Conservation (phyloP, 129 eudicot species). For the Arctium minus region DNA sequence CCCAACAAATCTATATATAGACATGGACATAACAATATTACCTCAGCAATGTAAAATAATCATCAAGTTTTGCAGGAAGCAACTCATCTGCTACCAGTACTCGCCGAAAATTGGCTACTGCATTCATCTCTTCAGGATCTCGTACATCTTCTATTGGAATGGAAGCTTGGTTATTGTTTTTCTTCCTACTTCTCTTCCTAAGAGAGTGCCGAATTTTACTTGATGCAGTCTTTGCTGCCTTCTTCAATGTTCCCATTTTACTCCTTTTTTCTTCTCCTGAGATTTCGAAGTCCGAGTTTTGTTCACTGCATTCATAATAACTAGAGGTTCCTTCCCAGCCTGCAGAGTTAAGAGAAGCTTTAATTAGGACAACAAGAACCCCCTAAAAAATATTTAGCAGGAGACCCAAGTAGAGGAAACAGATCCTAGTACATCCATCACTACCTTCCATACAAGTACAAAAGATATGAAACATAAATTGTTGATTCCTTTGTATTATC, state of each 20-base stretch:
- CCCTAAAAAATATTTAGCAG: no score
- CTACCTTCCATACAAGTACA: no score
- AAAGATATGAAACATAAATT: no score
- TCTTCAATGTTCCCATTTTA: constrained; percentile 31
- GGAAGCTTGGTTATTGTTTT: neutral
- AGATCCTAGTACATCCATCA: no score
- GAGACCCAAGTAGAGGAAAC: neutral
- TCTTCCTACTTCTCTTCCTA: constrained; percentile 10
- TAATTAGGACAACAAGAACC: neutral
- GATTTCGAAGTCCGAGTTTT: constrained; percentile 34
- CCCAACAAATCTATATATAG: neutral
- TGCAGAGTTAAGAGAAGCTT: neutral
- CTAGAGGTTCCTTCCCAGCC: constrained; percentile 47
- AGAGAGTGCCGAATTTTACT: constrained; percentile 17
- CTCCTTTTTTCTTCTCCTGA: constrained; percentile 47
- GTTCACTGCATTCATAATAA: constrained; percentile 34
- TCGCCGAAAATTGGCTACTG: constrained; percentile 31
- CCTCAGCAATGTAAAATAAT: constrained; percentile 37
- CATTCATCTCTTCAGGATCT: constrained; percentile 23
- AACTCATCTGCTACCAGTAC: constrained; percentile 23
- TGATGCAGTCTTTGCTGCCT: constrained; percentile 26
- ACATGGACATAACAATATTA: neutral
- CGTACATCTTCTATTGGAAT: constrained; percentile 17
- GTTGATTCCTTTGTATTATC: no score
- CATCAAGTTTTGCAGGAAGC: constrained; percentile 42